These are phyloP conservation scores for Termitomyces sp. DNA, from an alignment of 768 basidiomycete species.

Conservation along the genomic window DNA sequence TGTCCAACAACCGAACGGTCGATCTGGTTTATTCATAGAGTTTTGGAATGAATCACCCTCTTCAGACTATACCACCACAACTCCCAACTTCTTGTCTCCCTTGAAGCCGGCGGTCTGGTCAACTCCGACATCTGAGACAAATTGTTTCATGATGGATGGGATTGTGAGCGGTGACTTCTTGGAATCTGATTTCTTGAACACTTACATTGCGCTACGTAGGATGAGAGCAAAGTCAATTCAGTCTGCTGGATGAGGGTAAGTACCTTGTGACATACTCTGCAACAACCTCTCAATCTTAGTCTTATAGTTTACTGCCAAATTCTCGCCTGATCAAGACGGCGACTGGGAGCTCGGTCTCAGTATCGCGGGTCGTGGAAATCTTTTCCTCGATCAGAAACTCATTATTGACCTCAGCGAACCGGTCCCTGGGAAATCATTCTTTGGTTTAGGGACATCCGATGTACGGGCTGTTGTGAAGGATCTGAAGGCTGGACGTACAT, in stretches of 20 bases:
- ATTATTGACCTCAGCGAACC: conserved; percentile 45
- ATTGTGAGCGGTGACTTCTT: conserved; percentile 27
- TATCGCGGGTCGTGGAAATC: conserved; percentile 40
- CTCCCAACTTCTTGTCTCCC: conserved; percentile 22
- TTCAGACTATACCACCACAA: conserved; percentile 27
- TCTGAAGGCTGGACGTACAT: conserved; percentile 39
- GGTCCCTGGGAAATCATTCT: conserved; percentile 35
- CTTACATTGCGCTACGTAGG: conserved; percentile 18
- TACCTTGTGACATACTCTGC: background rate
- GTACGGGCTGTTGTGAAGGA: conserved; percentile 30
- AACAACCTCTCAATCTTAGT: background rate
- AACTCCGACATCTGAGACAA: conserved; percentile 31
- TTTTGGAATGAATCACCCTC: conserved; percentile 47
- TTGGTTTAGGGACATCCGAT: conserved; percentile 42
- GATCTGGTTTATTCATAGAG: conserved; percentile 36
- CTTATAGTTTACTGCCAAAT: conserved; percentile 36
- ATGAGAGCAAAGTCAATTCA: conserved; percentile 38
- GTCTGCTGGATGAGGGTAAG: conserved; percentile 40
- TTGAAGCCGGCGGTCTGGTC: conserved; percentile 32
- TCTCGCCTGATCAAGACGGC: conserved; percentile 50
- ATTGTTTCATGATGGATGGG: conserved; percentile 39
- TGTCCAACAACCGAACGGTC: conserved; percentile 35
- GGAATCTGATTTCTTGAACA: background rate
- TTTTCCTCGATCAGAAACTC: conserved; percentile 49
- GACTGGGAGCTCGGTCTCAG: conserved; percentile 49